These are phyloP conservation scores for Pezizomycotina sp. DNA, from an alignment of 2,329 filamentous ascomycete genomes.

Conservation along the genomic window DNA sequence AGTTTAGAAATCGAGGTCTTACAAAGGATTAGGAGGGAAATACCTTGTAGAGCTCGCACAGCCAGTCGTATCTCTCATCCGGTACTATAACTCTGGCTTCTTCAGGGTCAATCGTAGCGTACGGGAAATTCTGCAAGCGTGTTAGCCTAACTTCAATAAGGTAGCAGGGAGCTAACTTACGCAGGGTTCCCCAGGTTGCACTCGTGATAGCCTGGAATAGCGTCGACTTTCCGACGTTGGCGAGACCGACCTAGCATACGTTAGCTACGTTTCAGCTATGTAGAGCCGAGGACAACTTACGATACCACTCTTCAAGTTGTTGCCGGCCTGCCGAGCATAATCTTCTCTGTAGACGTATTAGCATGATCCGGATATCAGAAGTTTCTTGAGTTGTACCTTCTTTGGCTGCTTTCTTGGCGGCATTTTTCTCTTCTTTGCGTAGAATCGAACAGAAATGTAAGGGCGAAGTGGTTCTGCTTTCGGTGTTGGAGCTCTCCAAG, in stretches of 20 bases:
- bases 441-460: not conserved
- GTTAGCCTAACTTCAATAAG: slow-evolving; percentile 27
- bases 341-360: too few relatives aligned
- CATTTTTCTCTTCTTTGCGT: slow-evolving; percentile 54
- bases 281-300: slow-evolving; percentile 43
- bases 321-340: slow-evolving; percentile 86
- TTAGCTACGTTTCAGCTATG: not conserved
- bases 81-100: slow-evolving; percentile 95
- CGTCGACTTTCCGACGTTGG: slow-evolving; percentile 98
- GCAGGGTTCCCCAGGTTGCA: slow-evolving; percentile 93
- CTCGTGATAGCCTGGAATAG: slow-evolving; percentile 99
- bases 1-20: not conserved
- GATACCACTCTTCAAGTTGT: slow-evolving; percentile 98
- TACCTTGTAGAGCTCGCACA: slow-evolving; percentile 69
- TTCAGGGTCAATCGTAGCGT: slow-evolving; percentile 97
- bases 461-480: not conserved
- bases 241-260: slow-evolving; percentile 66
- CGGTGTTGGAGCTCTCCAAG: slow-evolving; percentile 19
- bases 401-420: slow-evolving; percentile 74
- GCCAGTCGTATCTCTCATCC: slow-evolving; percentile 90
- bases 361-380: too few relatives aligned
- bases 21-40: not conserved
- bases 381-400: too few relatives aligned
- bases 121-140: slow-evolving; percentile 68
- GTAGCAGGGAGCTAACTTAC: slow-evolving; percentile 36